These are phyloP conservation scores for Clarireedia sp. DNA, from an alignment of 2,329 filamentous ascomycete genomes.

Conservation along the genomic window DNA sequence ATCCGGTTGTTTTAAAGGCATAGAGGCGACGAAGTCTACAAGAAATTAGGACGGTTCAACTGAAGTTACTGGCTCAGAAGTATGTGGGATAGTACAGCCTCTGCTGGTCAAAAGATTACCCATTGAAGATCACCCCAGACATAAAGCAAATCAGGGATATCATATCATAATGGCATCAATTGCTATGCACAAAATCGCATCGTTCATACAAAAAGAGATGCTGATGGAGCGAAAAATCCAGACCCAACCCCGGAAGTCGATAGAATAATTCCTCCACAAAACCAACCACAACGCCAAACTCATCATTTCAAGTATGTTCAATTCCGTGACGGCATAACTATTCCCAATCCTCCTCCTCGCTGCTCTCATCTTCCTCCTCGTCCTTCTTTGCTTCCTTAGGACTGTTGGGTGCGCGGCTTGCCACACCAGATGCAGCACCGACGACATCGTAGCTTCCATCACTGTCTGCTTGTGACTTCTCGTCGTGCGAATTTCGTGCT, in stretches of 20 bases:
- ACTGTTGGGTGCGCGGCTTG: slow-evolving; percentile 68
- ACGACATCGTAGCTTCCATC: slow-evolving; percentile 96
- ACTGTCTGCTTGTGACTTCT: slow-evolving; percentile 84
- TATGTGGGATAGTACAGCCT: too few relatives aligned
- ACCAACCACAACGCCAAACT: slow-evolving; percentile 13
- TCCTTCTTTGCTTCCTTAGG: slow-evolving; percentile 44
- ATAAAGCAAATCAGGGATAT: too few relatives aligned
- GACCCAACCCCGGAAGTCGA: neutral
- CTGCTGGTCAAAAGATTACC: too few relatives aligned
- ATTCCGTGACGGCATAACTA: slow-evolving; percentile 31
- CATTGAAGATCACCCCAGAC: too few relatives aligned
- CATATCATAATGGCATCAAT: too few relatives aligned
- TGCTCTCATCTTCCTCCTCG: slow-evolving; percentile 48
- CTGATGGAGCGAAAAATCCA: neutral
- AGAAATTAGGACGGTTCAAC: neutral
- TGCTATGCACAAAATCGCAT: too few relatives aligned
- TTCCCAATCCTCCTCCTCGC: slow-evolving; percentile 72
- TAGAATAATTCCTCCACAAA: neutral
- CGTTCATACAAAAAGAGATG: too few relatives aligned
- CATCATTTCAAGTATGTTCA: neutral
- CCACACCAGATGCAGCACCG: slow-evolving; percentile 64
- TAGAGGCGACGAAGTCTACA: neutral
- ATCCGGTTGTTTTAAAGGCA: neutral
- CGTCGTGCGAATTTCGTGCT: slow-evolving; percentile 71
- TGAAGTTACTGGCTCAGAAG: too few relatives aligned